Evolutionary conservation across 176 grass and related monocot genomes (phyloP).

Genomic region (Oryza longistaminata): DNA sequence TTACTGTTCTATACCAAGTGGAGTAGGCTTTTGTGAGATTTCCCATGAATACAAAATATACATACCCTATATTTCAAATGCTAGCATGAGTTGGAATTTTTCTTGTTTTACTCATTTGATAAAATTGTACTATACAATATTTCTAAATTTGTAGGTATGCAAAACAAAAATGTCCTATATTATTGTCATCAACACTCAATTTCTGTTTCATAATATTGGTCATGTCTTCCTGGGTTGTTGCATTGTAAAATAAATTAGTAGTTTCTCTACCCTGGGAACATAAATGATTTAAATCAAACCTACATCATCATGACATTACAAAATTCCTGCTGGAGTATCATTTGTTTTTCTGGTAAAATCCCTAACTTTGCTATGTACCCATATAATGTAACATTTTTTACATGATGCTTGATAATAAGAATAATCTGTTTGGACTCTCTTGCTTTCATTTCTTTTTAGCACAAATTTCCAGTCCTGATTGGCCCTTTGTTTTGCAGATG

Average conservation of each 20-base stretch:
- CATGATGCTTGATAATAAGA: slow-evolving; percentile 33
- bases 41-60: slow-evolving; percentile 12
- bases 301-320: neutral
- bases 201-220: slow-evolving; percentile 30
- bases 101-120: slow-evolving; percentile 1
- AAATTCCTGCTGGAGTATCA: neutral
- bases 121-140: neutral
- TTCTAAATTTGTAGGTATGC: slow-evolving; percentile 11
- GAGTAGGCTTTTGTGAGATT: neutral
- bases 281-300: slow-evolving; percentile 4
- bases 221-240: neutral
- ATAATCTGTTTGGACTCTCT: slow-evolving; percentile 33
- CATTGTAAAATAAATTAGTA: slow-evolving; percentile 18
- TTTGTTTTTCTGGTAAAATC: slow-evolving; percentile 12
- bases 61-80: slow-evolving; percentile 14
- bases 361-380: neutral
- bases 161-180: slow-evolving; percentile 16
- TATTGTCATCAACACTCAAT: neutral
- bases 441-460: slow-evolving; percentile 1
- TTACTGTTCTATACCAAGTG: neutral
- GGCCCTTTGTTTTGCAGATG: slow-evolving; percentile 55
- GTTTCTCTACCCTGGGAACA: neutral
- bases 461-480: neutral
- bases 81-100: neutral
- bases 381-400: neutral